Evolutionary conservation across 2,329 filamentous ascomycete species (phyloP), one percentile per base, ranked within the genome.

Genomic region (Xylaria sp.): DNA sequence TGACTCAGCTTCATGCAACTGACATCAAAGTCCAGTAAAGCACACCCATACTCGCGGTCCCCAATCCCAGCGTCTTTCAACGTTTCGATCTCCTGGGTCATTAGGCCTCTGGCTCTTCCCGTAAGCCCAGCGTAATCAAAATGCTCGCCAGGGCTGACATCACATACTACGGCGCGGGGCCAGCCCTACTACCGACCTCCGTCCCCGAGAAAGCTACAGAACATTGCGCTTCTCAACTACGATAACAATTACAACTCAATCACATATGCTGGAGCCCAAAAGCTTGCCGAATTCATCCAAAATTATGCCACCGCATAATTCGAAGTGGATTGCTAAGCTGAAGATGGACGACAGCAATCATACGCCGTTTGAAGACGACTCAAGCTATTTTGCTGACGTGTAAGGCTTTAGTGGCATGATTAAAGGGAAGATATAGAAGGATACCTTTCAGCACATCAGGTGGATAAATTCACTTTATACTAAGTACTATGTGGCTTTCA

Each of bases 201-300:
- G 90, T 97, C 19, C 83, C 97, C 45, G 85, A 94, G 72, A 80
- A 79, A 41, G 92, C 91, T 46, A 86, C 91, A 1, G 72, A 85
- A 69, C n/a, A n/a, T n/a, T n/a, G 29, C 29, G 29, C 29, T 34
- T 13, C 16, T 34, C 4, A 13, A 34, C 11, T 34, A 34, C 29
- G 29, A 34, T 6, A 89, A 84, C 72, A 96, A 94, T 71, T 97
- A 97, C 76, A 97, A 96, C 74, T 89, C 90, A 1, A 87, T 97
- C 39, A 73, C 88, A 0, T 68, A 88, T 0, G 81, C 84, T 39
- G 87, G 84, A 0, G 87, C 85, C 0, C 77, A 89, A 72, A 88
- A 88, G 72, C 77, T 92, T 42, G 86, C 82, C 43, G 72, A 74
- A 22, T 91, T 89, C 59, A 79, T 92, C 48, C 66, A 74, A 9